Evolutionary conservation across 805 yeast species (phyloP).

Genomic region (Lipomyces spencermartinsiae): DNA sequence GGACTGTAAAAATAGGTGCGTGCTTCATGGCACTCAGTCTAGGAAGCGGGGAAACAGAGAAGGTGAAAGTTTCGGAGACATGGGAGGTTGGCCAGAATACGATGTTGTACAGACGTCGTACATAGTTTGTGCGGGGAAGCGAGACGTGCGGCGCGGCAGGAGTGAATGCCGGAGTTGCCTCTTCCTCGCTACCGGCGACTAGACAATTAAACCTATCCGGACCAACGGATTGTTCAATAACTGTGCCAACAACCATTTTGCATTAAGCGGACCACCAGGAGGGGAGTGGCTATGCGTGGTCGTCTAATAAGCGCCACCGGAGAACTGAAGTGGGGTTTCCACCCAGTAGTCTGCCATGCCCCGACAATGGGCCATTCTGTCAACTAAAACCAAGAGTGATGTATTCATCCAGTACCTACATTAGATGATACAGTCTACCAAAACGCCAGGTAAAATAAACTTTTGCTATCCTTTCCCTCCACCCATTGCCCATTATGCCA

Average conservation of each 20-base stretch:
- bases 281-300: too few species aligned
- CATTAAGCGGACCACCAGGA: too few species aligned
- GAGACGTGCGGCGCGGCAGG: neutral
- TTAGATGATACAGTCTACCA: too few species aligned
- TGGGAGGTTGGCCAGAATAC: neutral
- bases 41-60: neutral
- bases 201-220: neutral
- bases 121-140: neutral
- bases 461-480: neutral
- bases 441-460: neutral
- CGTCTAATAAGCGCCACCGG: too few species aligned
- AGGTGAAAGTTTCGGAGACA: neutral
- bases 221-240: neutral
- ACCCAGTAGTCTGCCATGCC: too few species aligned
- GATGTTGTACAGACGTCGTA: neutral
- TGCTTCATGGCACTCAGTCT: neutral
- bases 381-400: too few species aligned
- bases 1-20: too few species aligned
- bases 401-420: neutral
- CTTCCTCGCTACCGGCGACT: neutral
- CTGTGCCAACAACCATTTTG: neutral
- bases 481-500: constrained; percentile 1
- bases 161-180: too few species aligned
- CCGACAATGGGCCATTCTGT: too few species aligned
- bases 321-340: neutral